A percentile compares a stretch with the other conserved stretches of the same genome.
phyloP scores from a whole-genome alignment of 352 stramenopile species.

The Phytophthora gonapodyides region DNA sequence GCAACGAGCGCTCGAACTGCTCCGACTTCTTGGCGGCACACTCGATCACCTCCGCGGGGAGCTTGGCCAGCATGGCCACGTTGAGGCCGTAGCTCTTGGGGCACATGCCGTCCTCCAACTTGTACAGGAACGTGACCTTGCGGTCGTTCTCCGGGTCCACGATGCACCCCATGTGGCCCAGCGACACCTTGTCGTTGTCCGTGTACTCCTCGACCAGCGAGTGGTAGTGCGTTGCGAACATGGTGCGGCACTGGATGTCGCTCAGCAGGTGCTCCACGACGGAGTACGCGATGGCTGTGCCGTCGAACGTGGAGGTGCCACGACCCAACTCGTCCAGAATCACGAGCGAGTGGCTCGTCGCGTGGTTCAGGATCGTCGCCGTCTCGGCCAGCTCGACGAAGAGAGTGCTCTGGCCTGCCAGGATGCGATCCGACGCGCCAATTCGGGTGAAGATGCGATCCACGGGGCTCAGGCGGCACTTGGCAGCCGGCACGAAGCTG shows the following conservation, averaged over 20 bases:
- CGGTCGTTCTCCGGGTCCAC: conserved; percentile 82
- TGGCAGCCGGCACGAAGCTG: conserved; percentile 97
- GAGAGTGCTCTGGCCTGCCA: conserved; percentile 99
- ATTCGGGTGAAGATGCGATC: conserved; percentile 99
- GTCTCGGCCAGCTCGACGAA: conserved; percentile 99
- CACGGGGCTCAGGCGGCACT: conserved; percentile 94
- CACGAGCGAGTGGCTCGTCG: conserved; percentile 95
- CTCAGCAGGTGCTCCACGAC: conserved; percentile 94
- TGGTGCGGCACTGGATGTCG: conserved; percentile 89
- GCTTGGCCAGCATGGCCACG: conserved; percentile 96
- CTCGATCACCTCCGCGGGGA: conserved; percentile 95
- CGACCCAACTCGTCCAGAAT: conserved; percentile 99
- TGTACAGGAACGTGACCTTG: conserved; percentile 99
- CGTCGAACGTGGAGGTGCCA: conserved; percentile 99
- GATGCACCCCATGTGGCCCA: conserved; percentile 86
- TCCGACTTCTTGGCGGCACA: conserved; percentile 90
- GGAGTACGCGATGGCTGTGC: conserved; percentile 97
- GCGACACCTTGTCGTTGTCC: conserved; percentile 58
- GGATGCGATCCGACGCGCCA: conserved; percentile 97
- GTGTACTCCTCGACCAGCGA: conserved; percentile 92
- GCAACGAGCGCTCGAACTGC: conserved; percentile 88
- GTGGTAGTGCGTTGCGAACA: conserved; percentile 99
- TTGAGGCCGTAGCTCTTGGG: conserved; percentile 99
- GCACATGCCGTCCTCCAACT: conserved; percentile 95
- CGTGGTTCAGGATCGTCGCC: conserved; percentile 96